Conservation (phyloP, 1,284 basidiomycete genomes). For the Trichosporon sp. region DNA sequence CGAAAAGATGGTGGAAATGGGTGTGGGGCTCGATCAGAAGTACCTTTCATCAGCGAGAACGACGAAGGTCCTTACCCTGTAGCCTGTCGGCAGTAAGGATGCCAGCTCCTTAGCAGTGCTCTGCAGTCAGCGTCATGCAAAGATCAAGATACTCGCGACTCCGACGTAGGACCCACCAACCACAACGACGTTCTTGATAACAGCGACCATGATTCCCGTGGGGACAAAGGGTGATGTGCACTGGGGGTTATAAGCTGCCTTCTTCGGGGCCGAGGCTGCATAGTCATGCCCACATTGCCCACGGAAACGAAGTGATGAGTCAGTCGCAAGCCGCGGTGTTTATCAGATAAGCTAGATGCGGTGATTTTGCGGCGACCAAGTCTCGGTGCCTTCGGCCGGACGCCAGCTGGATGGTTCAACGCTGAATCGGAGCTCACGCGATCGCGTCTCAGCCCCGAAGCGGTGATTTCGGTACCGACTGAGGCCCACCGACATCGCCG, state of each 20-base stretch:
- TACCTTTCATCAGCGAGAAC: constrained; percentile 11
- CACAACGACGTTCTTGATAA: constrained; percentile 20
- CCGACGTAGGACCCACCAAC: constrained; percentile 31
- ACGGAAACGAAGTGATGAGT: background rate
- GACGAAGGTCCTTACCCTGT: background rate
- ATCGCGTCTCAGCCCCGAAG: no score
- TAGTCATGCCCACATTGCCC: no score
- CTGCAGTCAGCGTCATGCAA: constrained; percentile 7
- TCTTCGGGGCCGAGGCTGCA: background rate
- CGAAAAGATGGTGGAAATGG: constrained; percentile 38
- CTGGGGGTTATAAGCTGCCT: background rate
- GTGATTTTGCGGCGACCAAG: background rate
- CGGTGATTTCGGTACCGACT: background rate
- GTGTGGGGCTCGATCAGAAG: constrained; percentile 33
- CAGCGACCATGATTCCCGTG: background rate
- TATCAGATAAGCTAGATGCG: background rate
- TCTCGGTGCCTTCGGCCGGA: no score
- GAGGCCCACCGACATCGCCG: background rate
- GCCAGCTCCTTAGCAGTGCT: constrained; percentile 25
- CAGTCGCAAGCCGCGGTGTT: background rate
- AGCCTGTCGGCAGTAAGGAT: constrained; percentile 7
- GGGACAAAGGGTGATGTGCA: background rate
- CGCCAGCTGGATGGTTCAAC: no score
- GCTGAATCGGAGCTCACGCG: no score
- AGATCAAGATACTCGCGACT: constrained; percentile 3